Percentiles rank a stretch among this genome's conserved stretches.
These are phyloP conservation scores for Gastrodia elata DNA, from an alignment of 106 monocot species.

Conservation along the genomic window DNA sequence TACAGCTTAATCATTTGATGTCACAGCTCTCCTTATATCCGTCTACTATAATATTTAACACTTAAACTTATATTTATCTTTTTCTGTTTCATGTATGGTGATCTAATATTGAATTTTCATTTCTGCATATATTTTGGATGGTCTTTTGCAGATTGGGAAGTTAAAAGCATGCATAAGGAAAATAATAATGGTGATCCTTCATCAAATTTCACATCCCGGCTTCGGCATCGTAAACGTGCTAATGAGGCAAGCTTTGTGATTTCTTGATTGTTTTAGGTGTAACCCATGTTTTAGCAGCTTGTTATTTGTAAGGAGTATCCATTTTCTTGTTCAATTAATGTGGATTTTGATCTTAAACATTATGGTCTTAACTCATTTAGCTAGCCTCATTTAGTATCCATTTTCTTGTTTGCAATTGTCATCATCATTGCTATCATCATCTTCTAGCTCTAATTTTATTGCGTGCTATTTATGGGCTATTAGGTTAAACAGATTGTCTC, in stretches of 20 bases:
- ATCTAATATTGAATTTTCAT: conserved; percentile 1
- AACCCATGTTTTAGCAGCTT: not conserved
- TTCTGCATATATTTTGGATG: not conserved
- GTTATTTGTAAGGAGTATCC: not conserved
- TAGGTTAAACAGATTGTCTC: not conserved
- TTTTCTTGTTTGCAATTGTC: not conserved
- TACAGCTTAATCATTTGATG: no score
- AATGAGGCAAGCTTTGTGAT: conserved; percentile 49
- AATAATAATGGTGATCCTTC: conserved; percentile 20
- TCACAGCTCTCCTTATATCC: not conserved
- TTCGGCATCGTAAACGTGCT: conserved; percentile 58
- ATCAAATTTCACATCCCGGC: conserved; percentile 31
- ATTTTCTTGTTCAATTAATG: not conserved
- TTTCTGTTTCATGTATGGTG: not conserved
- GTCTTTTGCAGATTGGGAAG: not conserved
- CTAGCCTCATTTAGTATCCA: not conserved
- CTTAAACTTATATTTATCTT: not conserved
- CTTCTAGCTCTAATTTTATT: not conserved
- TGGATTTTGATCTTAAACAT: not conserved
- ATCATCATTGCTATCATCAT: no score
- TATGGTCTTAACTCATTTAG: not conserved
- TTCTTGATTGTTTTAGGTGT: not conserved
- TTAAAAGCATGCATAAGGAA: conserved; percentile 49
- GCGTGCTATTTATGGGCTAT: not conserved
- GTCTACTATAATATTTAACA: no score